Evolutionary conservation across 2,329 filamentous ascomycete genomes (phyloP).

Genomic region (Plectosphaerella plurivora): DNA sequence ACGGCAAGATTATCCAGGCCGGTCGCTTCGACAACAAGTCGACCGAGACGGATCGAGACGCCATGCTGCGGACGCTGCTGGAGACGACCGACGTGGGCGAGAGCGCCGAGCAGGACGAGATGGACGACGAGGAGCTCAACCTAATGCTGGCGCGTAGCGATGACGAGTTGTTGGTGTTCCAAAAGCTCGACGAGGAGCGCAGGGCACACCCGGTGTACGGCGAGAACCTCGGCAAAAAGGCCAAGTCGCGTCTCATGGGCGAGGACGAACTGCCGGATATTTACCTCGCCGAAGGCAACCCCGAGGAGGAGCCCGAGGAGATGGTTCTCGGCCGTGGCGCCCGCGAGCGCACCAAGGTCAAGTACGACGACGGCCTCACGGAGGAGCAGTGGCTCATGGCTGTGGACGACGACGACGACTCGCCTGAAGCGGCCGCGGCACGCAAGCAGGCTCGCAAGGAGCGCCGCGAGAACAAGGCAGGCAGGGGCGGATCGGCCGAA

Average conservation of each 20-base stretch:
- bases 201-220: constrained; percentile 66
- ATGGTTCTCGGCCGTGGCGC: constrained; percentile 78
- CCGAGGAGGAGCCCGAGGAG: constrained; percentile 74
- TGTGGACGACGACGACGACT: constrained; percentile 94
- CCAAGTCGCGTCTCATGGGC: constrained; percentile 72
- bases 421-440: constrained; percentile 85
- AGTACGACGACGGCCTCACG: constrained; percentile 94
- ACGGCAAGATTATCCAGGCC: constrained; percentile 98
- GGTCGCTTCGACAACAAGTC: constrained; percentile 99
- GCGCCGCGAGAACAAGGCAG: constrained; percentile 74
- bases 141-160: constrained; percentile 88
- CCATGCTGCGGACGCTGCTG: constrained; percentile 88
- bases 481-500: constrained; percentile 47
- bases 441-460: constrained; percentile 84
- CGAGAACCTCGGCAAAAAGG: constrained; percentile 54
- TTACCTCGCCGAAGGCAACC: constrained; percentile 82
- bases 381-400: constrained; percentile 99
- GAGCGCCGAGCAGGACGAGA: constrained; percentile 79
- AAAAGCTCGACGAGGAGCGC: constrained; percentile 76
- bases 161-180: constrained; percentile 72
- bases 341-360: constrained; percentile 88
- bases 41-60: constrained; percentile 95
- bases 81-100: constrained; percentile 74
- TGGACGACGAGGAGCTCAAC: constrained; percentile 98
- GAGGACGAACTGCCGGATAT: constrained; percentile 91